These are phyloP conservation scores for Histomonas meleagridis DNA, from an alignment of 208 protist genomes.

Conservation along the genomic window DNA sequence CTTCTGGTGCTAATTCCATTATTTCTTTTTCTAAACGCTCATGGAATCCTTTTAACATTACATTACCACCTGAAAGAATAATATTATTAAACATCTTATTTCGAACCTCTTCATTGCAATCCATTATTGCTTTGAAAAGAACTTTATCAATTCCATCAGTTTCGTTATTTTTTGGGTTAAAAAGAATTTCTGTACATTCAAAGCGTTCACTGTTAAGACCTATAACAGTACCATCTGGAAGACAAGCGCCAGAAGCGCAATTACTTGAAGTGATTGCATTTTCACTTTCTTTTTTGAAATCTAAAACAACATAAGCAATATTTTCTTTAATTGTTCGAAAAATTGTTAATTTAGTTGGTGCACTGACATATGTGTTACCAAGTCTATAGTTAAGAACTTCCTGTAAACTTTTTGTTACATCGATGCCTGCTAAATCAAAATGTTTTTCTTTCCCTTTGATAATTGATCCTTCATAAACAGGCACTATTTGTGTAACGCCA, in stretches of 20 bases:
- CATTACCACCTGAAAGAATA: not conserved
- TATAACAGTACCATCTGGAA: not conserved
- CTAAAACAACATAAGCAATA: no score
- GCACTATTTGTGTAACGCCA: conserved; percentile 79
- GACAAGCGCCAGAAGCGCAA: no score
- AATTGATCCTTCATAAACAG: conserved; percentile 43
- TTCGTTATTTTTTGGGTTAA: not conserved
- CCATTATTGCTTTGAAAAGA: not conserved
- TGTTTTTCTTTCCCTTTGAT: not conserved
- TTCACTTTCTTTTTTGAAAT: no score
- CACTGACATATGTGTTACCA: no score
- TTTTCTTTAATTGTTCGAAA: no score
- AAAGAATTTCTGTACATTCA: not conserved
- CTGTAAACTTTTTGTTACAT: no score
- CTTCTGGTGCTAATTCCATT: no score
- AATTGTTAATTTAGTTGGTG: no score
- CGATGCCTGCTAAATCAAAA: not conserved
- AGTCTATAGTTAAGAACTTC: no score
- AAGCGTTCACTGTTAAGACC: not conserved
- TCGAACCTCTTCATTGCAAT: not conserved
- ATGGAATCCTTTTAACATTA: not conserved
- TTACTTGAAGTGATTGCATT: no score
- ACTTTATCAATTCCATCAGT: not conserved
- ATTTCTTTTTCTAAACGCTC: not conserved
- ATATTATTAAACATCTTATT: not conserved